Evolutionary conservation across 306 rosid species (phyloP), one percentile per base, ranked within the genome.

Genomic region (Aeschynomene evenia): DNA sequence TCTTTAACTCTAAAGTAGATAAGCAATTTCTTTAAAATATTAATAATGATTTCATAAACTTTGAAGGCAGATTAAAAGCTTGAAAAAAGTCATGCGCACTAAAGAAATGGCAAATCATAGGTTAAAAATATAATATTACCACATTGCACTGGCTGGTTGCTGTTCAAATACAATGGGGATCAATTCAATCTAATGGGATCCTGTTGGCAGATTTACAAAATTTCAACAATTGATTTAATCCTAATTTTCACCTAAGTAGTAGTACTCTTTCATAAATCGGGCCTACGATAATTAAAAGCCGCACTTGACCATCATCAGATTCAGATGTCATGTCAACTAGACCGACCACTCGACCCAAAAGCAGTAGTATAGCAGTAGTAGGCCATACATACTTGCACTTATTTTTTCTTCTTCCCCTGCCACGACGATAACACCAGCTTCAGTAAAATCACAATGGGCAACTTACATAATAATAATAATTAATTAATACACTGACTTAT

Each of bases 381-480:
- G 16, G 52, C 61, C 13, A 29, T 10, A 31, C 16, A 29, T 10
- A 31, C 16, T 54, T 19, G 43, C 36, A 56, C 42, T 85, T 80
- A 94, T 55, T 89, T 90, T 81, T 90, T 88, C 81, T 82, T 82
- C 86, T 91, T 91, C 20, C 96, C 99, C 97, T 94, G 89, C 81
- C 73, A 80, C 63, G 63, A 56, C 16, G 43, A 19, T 63, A 59
- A 1, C 4, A 24, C 78, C 16, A 34, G 31, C 22, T 28, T 76
- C 62, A 16, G 65, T 70, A 66, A 79, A 71, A 70, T 31, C 12
- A 14, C 43, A 19, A 28, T 9, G 46, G 1, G 46, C 5, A 31
- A 10, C 26, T 10, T 9, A 0, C 13, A 26, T n/a, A 0, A 34
- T 16, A 67, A 22, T 43, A 54, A 48, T 22, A 29, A 46, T 19